A percentile compares a stretch with the other conserved stretches of the same genome.
Conservation (phyloP, 2,329 filamentous ascomycete genomes). For the Pseudogymnoascus sp. region DNA sequence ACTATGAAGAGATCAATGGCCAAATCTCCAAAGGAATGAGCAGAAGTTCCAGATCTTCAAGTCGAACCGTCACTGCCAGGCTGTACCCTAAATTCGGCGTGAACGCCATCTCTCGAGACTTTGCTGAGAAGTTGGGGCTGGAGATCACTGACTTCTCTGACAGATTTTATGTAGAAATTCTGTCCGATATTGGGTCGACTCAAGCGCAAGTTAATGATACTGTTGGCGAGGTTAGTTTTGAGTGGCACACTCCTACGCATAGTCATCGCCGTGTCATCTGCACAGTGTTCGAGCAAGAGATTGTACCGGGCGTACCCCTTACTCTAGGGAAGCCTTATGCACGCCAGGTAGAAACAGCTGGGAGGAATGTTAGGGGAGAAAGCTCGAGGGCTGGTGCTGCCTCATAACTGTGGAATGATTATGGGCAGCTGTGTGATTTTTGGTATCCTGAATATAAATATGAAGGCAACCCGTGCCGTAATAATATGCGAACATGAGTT, state of each 20-base stretch:
- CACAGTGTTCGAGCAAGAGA: neutral
- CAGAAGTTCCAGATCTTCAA: neutral
- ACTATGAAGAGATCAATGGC: neutral
- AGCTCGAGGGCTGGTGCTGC: neutral
- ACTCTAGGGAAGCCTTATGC: neutral
- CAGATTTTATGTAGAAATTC: neutral
- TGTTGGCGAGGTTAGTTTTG: neutral
- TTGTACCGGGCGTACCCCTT: neutral
- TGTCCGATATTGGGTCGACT: neutral
- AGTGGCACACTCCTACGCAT: slow-evolving; percentile 8
- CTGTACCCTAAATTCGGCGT: neutral
- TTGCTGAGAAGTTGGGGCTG: neutral
- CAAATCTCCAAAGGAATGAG: neutral
- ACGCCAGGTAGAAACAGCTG: neutral
- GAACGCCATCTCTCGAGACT: neutral
- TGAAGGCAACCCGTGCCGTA: no score
- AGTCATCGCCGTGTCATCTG: neutral
- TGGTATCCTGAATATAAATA: neutral
- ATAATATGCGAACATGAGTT: no score
- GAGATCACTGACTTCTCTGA: neutral
- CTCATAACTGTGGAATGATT: neutral
- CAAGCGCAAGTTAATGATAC: neutral
- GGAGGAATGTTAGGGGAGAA: neutral
- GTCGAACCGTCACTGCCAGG: neutral
- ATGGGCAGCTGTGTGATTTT: neutral